Evolutionary conservation across 2,329 filamentous ascomycete species (phyloP).

Genomic region (Nectriaceae sp.): DNA sequence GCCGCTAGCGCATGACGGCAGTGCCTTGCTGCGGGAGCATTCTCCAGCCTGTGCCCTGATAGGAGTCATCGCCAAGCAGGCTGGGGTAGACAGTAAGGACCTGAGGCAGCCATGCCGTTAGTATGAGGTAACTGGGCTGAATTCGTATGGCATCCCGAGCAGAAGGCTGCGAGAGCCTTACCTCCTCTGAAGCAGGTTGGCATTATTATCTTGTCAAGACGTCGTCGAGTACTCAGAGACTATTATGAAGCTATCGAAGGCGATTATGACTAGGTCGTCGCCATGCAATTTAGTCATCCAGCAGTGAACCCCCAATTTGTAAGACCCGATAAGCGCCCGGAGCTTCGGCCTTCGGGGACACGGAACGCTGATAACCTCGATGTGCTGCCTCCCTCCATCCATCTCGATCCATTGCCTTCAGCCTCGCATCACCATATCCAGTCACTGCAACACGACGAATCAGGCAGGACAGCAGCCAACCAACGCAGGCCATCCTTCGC

Average conservation of each 20-base stretch:
- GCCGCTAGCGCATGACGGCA: background rate
- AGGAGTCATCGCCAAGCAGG: background rate
- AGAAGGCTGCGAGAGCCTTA: too few species aligned
- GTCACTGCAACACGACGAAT: background rate
- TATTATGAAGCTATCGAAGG: too few species aligned
- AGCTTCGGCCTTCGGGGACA: slow-evolving; percentile 12
- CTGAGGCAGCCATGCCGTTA: too few species aligned
- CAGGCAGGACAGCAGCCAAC: background rate
- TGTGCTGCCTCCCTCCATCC: background rate
- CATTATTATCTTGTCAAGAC: too few species aligned
- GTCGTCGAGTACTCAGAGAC: too few species aligned
- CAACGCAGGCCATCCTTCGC: background rate
- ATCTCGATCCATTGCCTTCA: background rate
- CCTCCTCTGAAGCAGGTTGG: too few species aligned
- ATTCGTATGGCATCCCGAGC: too few species aligned
- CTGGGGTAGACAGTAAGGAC: too few species aligned
- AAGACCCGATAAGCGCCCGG: slow-evolving; percentile 16
- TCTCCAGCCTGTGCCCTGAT: background rate
- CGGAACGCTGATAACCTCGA: slow-evolving; percentile 1
- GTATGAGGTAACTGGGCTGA: too few species aligned
- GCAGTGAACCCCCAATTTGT: background rate
- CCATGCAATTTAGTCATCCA: too few species aligned
- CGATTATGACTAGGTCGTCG: too few species aligned
- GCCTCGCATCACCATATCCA: background rate
- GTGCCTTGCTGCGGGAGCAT: background rate